Percentiles rank a stretch among this genome's conserved stretches.
Evolutionary conservation across 495 filamentous ascomycete genomes (phyloP).

Genomic region (Neurospora tetraspora): DNA sequence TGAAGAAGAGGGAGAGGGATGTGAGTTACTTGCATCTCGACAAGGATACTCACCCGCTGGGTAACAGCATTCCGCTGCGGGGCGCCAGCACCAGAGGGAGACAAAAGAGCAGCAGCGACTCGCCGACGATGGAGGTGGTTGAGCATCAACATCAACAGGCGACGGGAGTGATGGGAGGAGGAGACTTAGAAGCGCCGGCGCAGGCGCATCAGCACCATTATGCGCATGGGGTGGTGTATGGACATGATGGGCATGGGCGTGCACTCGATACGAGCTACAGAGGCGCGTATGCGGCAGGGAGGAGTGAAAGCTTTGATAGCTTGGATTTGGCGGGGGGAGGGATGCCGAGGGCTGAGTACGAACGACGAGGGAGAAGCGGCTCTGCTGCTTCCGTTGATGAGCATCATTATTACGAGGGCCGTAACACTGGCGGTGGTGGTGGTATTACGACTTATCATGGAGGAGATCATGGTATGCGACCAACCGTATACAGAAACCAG

Average conservation of each 20-base stretch:
- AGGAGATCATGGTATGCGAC: neutral
- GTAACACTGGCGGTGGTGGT: neutral
- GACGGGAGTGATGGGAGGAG: neutral
- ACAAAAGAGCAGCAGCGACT: neutral
- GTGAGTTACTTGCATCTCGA: slow-evolving; percentile 23
- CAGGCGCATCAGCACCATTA: neutral
- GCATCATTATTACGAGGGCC: neutral
- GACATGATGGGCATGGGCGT: neutral
- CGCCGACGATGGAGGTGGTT: neutral
- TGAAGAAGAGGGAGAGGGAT: slow-evolving; percentile 40
- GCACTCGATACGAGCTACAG: neutral
- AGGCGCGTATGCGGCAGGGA: neutral
- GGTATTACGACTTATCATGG: neutral
- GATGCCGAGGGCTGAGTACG: neutral
- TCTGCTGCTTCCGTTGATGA: neutral
- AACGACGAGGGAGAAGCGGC: neutral
- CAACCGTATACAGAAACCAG: neutral
- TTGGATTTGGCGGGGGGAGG: neutral
- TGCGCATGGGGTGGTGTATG: neutral
- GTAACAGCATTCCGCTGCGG: neutral
- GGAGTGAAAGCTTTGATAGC: neutral
- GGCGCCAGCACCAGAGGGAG: neutral
- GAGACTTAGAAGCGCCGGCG: neutral
- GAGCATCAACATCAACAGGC: neutral
- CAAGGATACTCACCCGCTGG: neutral